These are phyloP conservation scores for Mycena maculata DNA, from an alignment of 768 basidiomycete genomes.

Conservation along the genomic window DNA sequence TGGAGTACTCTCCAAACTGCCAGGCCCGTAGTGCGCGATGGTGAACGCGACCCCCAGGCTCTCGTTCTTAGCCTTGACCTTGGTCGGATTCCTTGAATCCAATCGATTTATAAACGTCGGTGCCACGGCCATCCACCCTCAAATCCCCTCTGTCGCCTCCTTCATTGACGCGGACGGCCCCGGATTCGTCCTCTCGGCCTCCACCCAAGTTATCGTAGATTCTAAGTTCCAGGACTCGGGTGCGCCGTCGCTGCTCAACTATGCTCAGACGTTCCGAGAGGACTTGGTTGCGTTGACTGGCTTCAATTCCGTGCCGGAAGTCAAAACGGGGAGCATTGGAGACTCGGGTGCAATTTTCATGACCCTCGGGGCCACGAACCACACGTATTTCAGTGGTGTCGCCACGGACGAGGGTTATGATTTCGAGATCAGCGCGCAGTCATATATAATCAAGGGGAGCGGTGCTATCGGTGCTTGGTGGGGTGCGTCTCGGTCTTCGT, in stretches of 20 bases:
- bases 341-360: slow-evolving; percentile 42
- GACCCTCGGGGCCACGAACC: slow-evolving; percentile 42
- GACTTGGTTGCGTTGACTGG: slow-evolving; percentile 49
- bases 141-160: slow-evolving; percentile 52
- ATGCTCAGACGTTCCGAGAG: slow-evolving; percentile 50
- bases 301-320: slow-evolving; percentile 38
- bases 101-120: no score
- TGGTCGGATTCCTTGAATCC: neutral
- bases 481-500: slow-evolving; percentile 38
- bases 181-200: slow-evolving; percentile 45
- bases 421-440: slow-evolving; percentile 43
- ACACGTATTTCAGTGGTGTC: slow-evolving; percentile 50
- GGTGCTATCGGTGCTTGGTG: slow-evolving; percentile 54
- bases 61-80: neutral
- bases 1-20: no score
- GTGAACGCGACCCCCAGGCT: no score
- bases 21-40: no score
- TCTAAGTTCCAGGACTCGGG: slow-evolving; percentile 37
- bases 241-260: slow-evolving; percentile 47
- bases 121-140: slow-evolving; percentile 36
- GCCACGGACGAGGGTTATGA: slow-evolving; percentile 54
- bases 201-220: slow-evolving; percentile 52
- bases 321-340: slow-evolving; percentile 24
- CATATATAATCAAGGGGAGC: slow-evolving; percentile 48
- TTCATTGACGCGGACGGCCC: slow-evolving; percentile 39